phyloP scores from a whole-genome alignment of 768 basidiomycete genomes.

The Boletus tylopilopsis region DNA sequence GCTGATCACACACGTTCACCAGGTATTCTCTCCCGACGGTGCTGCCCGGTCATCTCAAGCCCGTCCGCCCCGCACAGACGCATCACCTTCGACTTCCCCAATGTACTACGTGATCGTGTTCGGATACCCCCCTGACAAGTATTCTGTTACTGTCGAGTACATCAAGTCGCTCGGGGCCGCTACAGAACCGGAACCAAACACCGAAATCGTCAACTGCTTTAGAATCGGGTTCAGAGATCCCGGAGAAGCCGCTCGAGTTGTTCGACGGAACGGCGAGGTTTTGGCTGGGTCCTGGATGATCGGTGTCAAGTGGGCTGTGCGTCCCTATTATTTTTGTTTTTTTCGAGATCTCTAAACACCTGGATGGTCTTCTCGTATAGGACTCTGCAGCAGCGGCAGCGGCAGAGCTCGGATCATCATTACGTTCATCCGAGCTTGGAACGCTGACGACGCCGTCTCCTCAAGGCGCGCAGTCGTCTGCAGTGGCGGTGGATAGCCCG shows the following conservation, averaged over 20 bases:
- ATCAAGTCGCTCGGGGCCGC: slow-evolving; percentile 70
- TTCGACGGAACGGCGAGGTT: slow-evolving; percentile 80
- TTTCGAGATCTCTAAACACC: neutral
- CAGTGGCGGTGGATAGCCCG: slow-evolving; percentile 48
- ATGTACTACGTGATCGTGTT: slow-evolving; percentile 73
- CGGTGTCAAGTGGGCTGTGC: slow-evolving; percentile 81
- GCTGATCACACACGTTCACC: neutral
- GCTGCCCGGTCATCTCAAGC: slow-evolving; percentile 11
- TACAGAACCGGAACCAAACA: slow-evolving; percentile 63
- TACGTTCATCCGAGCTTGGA: slow-evolving; percentile 20
- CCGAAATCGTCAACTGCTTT: slow-evolving; percentile 78
- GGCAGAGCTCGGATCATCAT: slow-evolving; percentile 44
- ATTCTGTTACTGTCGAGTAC: slow-evolving; percentile 66
- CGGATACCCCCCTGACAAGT: slow-evolving; percentile 84
- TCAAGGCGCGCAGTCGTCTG: slow-evolving; percentile 29
- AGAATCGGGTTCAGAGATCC: slow-evolving; percentile 68
- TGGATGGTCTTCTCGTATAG: slow-evolving; percentile 33
- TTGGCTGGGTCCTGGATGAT: slow-evolving; percentile 77
- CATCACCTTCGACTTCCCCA: slow-evolving; percentile 34
- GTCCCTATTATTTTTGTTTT: slow-evolving; percentile 27
- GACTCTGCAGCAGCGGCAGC: slow-evolving; percentile 46
- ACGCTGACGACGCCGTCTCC: slow-evolving; percentile 1
- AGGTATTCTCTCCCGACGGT: slow-evolving; percentile 24
- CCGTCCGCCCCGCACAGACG: slow-evolving; percentile 21
- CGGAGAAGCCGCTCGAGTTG: slow-evolving; percentile 73